phyloP scores from a whole-genome alignment of 2,329 filamentous ascomycete genomes.

The Clonostachys rosea region DNA sequence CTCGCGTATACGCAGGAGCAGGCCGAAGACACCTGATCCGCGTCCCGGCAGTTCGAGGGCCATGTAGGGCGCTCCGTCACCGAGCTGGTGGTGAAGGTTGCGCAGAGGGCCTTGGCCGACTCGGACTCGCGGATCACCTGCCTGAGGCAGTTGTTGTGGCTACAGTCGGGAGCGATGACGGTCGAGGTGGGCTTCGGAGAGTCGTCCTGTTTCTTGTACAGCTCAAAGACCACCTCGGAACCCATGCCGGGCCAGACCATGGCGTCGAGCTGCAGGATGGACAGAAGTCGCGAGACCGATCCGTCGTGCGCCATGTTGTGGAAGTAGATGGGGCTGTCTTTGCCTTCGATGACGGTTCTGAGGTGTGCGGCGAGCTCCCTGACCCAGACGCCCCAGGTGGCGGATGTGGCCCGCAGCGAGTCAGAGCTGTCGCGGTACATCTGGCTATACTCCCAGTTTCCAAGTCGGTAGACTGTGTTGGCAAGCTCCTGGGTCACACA shows the following conservation, averaged over 20 bases:
- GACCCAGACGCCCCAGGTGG: slow-evolving; percentile 67
- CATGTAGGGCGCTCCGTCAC: slow-evolving; percentile 8
- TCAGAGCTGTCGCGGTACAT: slow-evolving; percentile 65
- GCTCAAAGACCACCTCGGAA: slow-evolving; percentile 71
- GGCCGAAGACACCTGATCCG: slow-evolving; percentile 13
- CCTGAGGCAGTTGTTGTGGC: slow-evolving; percentile 20
- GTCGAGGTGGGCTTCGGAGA: slow-evolving; percentile 7
- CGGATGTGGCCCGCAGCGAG: slow-evolving; percentile 57
- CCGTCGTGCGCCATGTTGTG: slow-evolving; percentile 84
- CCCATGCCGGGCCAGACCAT: slow-evolving; percentile 90
- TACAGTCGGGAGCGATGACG: slow-evolving; percentile 11
- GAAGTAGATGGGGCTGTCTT: slow-evolving; percentile 44
- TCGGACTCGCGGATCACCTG: slow-evolving; percentile 16
- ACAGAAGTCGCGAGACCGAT: slow-evolving; percentile 61
- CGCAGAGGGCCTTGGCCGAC: slow-evolving; percentile 15
- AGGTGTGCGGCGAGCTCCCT: slow-evolving; percentile 67
- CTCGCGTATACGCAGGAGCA: slow-evolving; percentile 15
- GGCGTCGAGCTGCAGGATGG: slow-evolving; percentile 64
- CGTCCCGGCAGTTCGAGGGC: slow-evolving; percentile 15
- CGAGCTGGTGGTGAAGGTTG: slow-evolving; percentile 7
- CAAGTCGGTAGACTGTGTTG: slow-evolving; percentile 68
- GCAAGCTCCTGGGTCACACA: slow-evolving; percentile 62
- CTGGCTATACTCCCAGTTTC: slow-evolving; percentile 77
- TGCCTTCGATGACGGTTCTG: slow-evolving; percentile 41
- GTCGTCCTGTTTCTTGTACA: slow-evolving; percentile 44